Evolutionary conservation across 1,284 basidiomycete species (phyloP), one percentile per base, ranked within the genome.

Genomic region (Moesziomyces parantarcticus): DNA sequence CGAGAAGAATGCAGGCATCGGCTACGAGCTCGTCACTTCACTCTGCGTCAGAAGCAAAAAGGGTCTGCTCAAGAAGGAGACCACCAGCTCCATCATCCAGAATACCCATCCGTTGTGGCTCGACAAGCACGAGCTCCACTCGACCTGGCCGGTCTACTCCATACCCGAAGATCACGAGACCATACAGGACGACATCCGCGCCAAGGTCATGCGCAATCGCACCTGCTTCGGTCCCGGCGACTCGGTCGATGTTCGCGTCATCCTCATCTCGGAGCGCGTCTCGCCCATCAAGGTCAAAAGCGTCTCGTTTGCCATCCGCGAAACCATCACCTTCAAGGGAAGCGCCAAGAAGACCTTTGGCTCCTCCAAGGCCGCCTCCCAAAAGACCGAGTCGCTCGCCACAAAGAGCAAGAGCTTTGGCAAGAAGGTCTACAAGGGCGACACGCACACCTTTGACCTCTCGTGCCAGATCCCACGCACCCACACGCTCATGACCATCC

Each of bases 111-210:
- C 75, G 0, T 50, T 83, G 23, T 71, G 72, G 55, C 66, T 83
- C 34, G 79, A 80, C 53, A 83, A 83, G 66, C 81, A 83, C 68
- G 82, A 83, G 49, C 66, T 82, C 3, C 82, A 82, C 58, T 79
- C 80, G 11, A 70, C 74, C 11, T 82, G 81, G 79, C 79, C 81
- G 20, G 53, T 79, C 44, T 83, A 82, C 57, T 56, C 77, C 29
- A 46, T 56, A 18, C 76, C 78, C 0, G 76, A 79, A 16, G 75
- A 79, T 46, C 64, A 65, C 50, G 72, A 74, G 45, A 66, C 53
- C 18, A 46, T 61, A 21, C 59, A 63, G 21, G 78, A 76, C 23
- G 68, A 71, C n/a, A 70, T 75, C 39, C 41, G 63, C n/a, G 71
- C 72, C 57, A 74, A 71, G 36, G 62, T 78, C n/a, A 60, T 69